These are phyloP conservation scores for Emmonsiellopsis sp. DNA, from an alignment of 2,329 filamentous ascomycete genomes.

Conservation along the genomic window DNA sequence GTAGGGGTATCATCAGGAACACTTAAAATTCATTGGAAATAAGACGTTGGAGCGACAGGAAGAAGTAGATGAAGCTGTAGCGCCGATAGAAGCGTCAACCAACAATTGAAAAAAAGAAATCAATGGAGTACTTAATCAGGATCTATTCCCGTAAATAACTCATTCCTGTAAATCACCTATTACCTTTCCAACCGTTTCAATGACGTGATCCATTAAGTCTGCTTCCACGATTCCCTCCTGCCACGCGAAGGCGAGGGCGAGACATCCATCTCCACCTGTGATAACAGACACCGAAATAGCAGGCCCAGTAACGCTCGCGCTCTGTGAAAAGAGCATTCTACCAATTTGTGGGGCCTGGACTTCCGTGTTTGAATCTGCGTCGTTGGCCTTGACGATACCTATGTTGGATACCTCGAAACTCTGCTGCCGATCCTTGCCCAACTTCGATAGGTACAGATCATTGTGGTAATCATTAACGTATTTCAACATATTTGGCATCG, in stretches of 20 bases:
- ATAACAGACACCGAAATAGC: conserved; percentile 32
- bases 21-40: too few relatives aligned
- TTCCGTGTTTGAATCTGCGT: background rate
- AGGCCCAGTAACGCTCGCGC: conserved; percentile 28
- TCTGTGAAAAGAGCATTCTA: conserved; percentile 39
- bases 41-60: too few relatives aligned
- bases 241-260: conserved; percentile 35
- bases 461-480: conserved; percentile 31
- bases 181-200: conserved; percentile 6
- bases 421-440: conserved; percentile 30
- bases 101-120: too few relatives aligned
- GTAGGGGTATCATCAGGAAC: too few relatives aligned
- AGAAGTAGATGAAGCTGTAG: too few relatives aligned
- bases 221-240: conserved; percentile 27
- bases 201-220: conserved; percentile 16
- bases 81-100: too few relatives aligned
- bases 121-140: too few relatives aligned
- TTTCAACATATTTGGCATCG: conserved; percentile 29
- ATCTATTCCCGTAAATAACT: too few relatives aligned
- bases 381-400: conserved; percentile 24
- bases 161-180: too few relatives aligned
- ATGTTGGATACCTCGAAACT: conserved; percentile 41
- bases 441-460: conserved; percentile 26
- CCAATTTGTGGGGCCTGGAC: conserved; percentile 21
- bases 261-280: conserved; percentile 37